phyloP scores from a whole-genome alignment of 805 yeast species.

The Kodamaea kaohsiungensis region DNA sequence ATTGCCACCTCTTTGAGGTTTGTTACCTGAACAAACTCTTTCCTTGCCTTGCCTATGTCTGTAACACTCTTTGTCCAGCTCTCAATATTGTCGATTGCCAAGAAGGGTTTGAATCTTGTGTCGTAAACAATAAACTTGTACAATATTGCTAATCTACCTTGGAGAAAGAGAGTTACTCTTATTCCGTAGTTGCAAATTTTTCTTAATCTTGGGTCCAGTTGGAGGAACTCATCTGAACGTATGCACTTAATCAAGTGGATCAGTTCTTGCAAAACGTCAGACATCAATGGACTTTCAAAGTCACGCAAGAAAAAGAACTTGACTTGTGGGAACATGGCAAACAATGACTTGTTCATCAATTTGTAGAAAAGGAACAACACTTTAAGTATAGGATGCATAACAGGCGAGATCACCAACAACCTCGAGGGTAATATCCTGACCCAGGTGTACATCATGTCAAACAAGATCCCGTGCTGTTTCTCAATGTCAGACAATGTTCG shows the following conservation, averaged over 20 bases:
- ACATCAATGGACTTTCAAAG: slow-evolving; percentile 42
- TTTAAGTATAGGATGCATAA: slow-evolving; percentile 33
- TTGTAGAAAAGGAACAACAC: slow-evolving; percentile 34
- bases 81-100: slow-evolving; percentile 20
- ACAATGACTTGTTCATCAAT: slow-evolving; percentile 33
- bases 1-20: slow-evolving; percentile 29
- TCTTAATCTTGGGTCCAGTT: slow-evolving; percentile 5
- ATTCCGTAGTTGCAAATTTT: slow-evolving; percentile 24
- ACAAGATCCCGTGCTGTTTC: slow-evolving; percentile 34
- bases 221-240: neutral
- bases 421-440: slow-evolving; percentile 34
- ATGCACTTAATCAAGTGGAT: slow-evolving; percentile 4
- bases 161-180: slow-evolving; percentile 32
- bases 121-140: slow-evolving; percentile 32
- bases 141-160: slow-evolving; percentile 26
- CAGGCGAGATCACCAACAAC: slow-evolving; percentile 22
- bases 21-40: slow-evolving; percentile 21
- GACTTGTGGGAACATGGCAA: slow-evolving; percentile 41
- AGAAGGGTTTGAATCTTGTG: slow-evolving; percentile 12
- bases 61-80: slow-evolving; percentile 30
- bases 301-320: slow-evolving; percentile 41
- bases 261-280: slow-evolving; percentile 28
- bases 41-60: slow-evolving; percentile 24
- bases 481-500: slow-evolving; percentile 24
- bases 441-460: slow-evolving; percentile 38